Base-by-base conservation (phyloP, 1,139 yeast genomes). In the Zhuliangozyma blackwelliae region DNA sequence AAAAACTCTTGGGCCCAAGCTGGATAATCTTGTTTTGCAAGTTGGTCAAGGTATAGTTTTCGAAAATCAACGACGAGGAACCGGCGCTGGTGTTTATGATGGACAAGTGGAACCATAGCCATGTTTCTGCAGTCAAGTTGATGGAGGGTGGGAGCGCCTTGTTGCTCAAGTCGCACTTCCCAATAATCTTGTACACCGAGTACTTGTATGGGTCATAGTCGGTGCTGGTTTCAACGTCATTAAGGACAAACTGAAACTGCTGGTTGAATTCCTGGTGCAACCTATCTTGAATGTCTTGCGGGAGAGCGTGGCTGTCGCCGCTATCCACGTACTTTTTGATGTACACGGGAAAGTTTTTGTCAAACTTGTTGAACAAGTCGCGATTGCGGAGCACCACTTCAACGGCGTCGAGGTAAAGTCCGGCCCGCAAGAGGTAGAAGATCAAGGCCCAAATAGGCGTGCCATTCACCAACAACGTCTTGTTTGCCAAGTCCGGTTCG, bases 81-180 rank as follows among this genome's bases (percentile, higher is more conserved):
- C 61, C 61, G 23, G 57, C 51, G 29, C 47, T 48, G 49, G 85
- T 94, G 41, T 82, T 78, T 12, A 85, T 77, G 25, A 90, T 69
- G 53, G 82, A 75, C 40, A 92, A 72, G 60, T 92, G 97, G 55
- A 86, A 77, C 99, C 98, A 92, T 38, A 90, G 61, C 98, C 98
- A 92, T 61, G 92, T 98, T 58, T 92, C 98, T 36, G 90, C 77
- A 42, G 95, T 86, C 32, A 81, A 63, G 31, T 90, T 80, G 34
- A 92, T 82, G 1, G 66, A 55, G 22, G 73, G 68, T 3, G 96
- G 94, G 37, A 90, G 72, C n/a, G 79, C 72, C 54, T 86, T 87
- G 50, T 82, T 78, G 8, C 81, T 68, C 45, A 85, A 65, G 48
- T 89, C 96, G 59, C 97, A 89, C 57, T 95, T 82, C 9, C 98